These are phyloP conservation scores for Cylindrotheca closterium DNA, from an alignment of 108 stramenopile species.

Conservation along the genomic window DNA sequence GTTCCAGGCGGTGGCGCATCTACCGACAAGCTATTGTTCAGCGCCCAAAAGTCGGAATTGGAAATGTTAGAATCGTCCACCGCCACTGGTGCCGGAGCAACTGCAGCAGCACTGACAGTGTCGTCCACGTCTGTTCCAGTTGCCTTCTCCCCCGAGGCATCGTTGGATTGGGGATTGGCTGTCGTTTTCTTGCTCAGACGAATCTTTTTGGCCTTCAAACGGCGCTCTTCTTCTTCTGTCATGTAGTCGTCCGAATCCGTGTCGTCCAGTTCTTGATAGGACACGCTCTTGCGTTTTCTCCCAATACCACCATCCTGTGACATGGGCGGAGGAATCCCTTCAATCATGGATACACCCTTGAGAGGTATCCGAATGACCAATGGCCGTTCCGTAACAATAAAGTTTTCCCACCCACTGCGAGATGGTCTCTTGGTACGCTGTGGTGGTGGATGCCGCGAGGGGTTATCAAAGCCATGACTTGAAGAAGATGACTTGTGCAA, in stretches of 20 bases:
- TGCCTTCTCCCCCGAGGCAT: not conserved
- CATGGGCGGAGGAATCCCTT: not conserved
- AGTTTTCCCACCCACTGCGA: too few species aligned
- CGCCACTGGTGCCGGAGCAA: constrained; percentile 1
- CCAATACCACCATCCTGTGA: not conserved
- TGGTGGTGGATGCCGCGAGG: too few species aligned
- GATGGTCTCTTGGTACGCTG: too few species aligned
- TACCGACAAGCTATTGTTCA: constrained; percentile 12
- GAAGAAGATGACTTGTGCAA: too few species aligned
- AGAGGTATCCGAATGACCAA: constrained; percentile 24
- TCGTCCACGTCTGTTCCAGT: not conserved
- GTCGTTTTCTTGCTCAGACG: not conserved
- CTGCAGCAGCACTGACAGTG: not conserved
- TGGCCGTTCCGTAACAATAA: constrained; percentile 20
- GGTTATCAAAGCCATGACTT: too few species aligned
- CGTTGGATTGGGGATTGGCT: not conserved
- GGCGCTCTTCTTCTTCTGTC: constrained; percentile 28
- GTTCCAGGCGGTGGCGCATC: constrained; percentile 73
- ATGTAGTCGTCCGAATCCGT: constrained; percentile 64
- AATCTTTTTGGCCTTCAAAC: constrained; percentile 4
- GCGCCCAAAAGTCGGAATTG: constrained; percentile 1
- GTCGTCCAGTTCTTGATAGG: constrained; percentile 54
- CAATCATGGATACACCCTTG: not conserved
- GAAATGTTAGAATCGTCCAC: constrained; percentile 2
- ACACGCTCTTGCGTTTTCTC: not conserved